A percentile compares a stretch with the other conserved stretches of the same genome.
Conservation (phyloP, 352 stramenopile species). For the Phytophthora sp. region DNA sequence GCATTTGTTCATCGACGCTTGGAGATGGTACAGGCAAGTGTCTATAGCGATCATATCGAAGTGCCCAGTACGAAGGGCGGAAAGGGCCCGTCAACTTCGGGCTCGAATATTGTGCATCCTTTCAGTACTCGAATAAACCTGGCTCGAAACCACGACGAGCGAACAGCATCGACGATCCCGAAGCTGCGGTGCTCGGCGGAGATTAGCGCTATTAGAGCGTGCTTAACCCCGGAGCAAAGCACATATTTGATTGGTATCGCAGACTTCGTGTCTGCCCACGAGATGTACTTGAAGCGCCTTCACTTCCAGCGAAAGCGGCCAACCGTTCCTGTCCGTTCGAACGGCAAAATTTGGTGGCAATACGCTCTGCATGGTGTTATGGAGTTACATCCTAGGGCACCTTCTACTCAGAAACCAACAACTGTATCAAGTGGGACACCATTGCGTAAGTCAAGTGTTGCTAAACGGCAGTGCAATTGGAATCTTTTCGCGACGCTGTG, state of each 20-base stretch:
- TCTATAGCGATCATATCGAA: slow-evolving; percentile 71
- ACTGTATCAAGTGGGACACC: neutral
- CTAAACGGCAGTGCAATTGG: slow-evolving; percentile 49
- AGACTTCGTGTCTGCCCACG: slow-evolving; percentile 81
- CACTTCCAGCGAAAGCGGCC: slow-evolving; percentile 76
- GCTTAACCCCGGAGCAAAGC: slow-evolving; percentile 73
- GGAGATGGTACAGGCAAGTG: slow-evolving; percentile 58
- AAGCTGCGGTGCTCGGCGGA: slow-evolving; percentile 72
- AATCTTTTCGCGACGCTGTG: slow-evolving; percentile 67
- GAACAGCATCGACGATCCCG: slow-evolving; percentile 69
- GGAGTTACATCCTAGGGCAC: slow-evolving; percentile 48
- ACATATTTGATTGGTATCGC: slow-evolving; percentile 80
- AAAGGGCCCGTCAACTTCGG: slow-evolving; percentile 22
- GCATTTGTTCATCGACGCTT: slow-evolving; percentile 83
- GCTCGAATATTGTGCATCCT: slow-evolving; percentile 72
- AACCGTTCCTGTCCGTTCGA: slow-evolving; percentile 47
- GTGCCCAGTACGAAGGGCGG: slow-evolving; percentile 1
- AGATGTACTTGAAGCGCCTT: slow-evolving; percentile 84
- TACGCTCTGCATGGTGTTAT: slow-evolving; percentile 78
- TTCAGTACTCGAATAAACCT: slow-evolving; percentile 82
- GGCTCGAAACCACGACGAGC: slow-evolving; percentile 80
- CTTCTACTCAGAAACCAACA: slow-evolving; percentile 12
- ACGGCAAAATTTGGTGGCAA: slow-evolving; percentile 75
- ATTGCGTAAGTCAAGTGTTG: slow-evolving; percentile 15
- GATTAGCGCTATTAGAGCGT: slow-evolving; percentile 70